Evolutionary conservation across 768 basidiomycete species (phyloP), one percentile per base, ranked within the genome.

Genomic region (Pholiota microspora): DNA sequence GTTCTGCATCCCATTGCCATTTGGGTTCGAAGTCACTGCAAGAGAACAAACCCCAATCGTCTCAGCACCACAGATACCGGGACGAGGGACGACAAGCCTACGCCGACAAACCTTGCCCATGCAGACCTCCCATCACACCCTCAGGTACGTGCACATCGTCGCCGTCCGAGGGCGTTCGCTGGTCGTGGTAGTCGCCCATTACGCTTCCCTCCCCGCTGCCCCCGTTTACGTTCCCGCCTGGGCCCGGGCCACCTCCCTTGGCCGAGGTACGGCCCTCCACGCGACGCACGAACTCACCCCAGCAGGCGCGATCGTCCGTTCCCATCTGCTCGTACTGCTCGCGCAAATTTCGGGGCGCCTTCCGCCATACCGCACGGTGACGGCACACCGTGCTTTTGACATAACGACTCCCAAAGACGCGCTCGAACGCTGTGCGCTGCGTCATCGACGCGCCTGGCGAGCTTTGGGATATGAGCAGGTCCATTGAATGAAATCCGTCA

Each of bases 311-410:
- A 63, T 86, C 84, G 57, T 79, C 78, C 32, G 55, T 67, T 50
- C 64, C 84, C 83, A 80, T 80, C 23, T 70, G 67, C 66, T 83
- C 81, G 57, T 81, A 88, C 64, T 78, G 67, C 45, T 73, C 73
- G 23, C 79, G 71, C 50, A 85, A 59, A 6, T 63, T 66, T 42
- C 68, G 66, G 27, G 76, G 76, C 2, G 86, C 84, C 57, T 80
- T 78, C 53, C 80, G 73, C 79, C 86, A 88, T 38, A 86, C 79
- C 0, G 81, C 82, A n/a, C 85, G 77, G 60, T 87, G 86, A 10
- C 86, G 78, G 64, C 86, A 86, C 13, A 88, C 83, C 0, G 86
- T 88, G 62, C 82, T 84, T 69, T 88, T 88, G 29, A 88, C 85
- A 62, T 88, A 88, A 27, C 84, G 76, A 59, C 79, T 82, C 29